These are phyloP conservation scores for Postia placenta DNA, from an alignment of 768 basidiomycete genomes.

Conservation along the genomic window DNA sequence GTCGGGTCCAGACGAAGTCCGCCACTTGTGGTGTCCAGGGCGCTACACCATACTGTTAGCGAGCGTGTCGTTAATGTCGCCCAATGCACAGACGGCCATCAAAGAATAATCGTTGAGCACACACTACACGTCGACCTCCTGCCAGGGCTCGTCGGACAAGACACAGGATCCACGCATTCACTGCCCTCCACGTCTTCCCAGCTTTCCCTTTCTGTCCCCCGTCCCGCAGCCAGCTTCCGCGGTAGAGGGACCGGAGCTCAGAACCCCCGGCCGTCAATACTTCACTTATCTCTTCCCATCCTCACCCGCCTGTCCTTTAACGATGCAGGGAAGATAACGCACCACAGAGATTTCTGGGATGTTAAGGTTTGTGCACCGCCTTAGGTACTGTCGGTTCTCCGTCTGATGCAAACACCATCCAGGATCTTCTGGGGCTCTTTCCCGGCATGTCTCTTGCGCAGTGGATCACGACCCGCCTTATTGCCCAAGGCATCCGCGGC, in stretches of 20 bases:
- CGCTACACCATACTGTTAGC: too few relatives aligned
- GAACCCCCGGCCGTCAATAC: conserved; percentile 58
- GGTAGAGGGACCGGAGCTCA: conserved; percentile 13
- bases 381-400: not conserved
- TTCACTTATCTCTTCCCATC: conserved; percentile 70
- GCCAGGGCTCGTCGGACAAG: conserved; percentile 52
- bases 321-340: conserved; percentile 73
- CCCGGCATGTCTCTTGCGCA: conserved; percentile 63
- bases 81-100: conserved; percentile 55
- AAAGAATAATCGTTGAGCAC: conserved; percentile 71
- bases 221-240: conserved; percentile 21
- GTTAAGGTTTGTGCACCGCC: conserved; percentile 33
- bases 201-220: conserved; percentile 13
- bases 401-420: not conserved
- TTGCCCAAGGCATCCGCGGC: conserved; percentile 44
- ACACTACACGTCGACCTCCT: conserved; percentile 72
- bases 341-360: conserved; percentile 81
- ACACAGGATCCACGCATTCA: conserved; percentile 1
- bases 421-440: conserved; percentile 64
- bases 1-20: too few relatives aligned
- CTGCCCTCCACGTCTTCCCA: conserved; percentile 1
- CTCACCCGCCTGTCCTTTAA: conserved; percentile 73
- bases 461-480: conserved; percentile 62
- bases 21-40: too few relatives aligned
- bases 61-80: too few relatives aligned